Conservation (phyloP, 371 early-diverging fungal genomes). For the Mortierella sp. region DNA sequence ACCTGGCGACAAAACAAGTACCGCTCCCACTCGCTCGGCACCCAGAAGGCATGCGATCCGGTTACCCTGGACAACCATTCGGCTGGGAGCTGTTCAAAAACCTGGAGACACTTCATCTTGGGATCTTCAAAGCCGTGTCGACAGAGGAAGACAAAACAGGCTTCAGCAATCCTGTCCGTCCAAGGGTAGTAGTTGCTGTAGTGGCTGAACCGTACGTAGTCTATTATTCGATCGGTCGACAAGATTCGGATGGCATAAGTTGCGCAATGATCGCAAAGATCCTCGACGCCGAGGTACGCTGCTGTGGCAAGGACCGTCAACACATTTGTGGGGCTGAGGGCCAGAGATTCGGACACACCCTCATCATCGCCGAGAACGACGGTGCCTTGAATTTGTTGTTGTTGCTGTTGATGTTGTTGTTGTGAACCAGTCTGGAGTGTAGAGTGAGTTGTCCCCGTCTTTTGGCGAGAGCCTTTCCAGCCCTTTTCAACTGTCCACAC, state of each 20-base stretch:
- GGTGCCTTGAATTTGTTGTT: too few relatives aligned
- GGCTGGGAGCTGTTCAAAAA: conserved; percentile 32
- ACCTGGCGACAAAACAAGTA: conserved; percentile 38
- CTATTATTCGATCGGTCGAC: conserved; percentile 1
- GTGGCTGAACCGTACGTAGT: conserved; percentile 16
- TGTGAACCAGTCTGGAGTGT: too few relatives aligned
- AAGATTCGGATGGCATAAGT: conserved; percentile 15
- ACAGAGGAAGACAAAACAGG: conserved; percentile 35
- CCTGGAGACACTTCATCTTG: conserved; percentile 18
- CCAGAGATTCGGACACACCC: too few relatives aligned
- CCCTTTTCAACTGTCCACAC: conserved; percentile 25
- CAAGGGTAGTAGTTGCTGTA: conserved; percentile 33
- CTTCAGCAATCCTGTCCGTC: conserved; percentile 26
- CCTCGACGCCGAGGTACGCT: conserved; percentile 33
- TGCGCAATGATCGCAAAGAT: conserved; percentile 23
- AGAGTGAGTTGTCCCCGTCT: too few relatives aligned
- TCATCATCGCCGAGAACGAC: too few relatives aligned
- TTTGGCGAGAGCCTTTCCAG: neutral
- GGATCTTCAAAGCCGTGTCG: conserved; percentile 41
- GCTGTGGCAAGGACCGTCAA: conserved; percentile 31
- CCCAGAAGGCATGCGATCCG: conserved; percentile 40
- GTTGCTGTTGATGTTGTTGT: neutral
- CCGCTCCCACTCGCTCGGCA: conserved; percentile 47
- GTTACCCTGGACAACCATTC: conserved; percentile 24
- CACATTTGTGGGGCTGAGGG: conserved; percentile 14